phyloP scores from a whole-genome alignment of 352 stramenopile species.

The Blastocystis sp. region DNA sequence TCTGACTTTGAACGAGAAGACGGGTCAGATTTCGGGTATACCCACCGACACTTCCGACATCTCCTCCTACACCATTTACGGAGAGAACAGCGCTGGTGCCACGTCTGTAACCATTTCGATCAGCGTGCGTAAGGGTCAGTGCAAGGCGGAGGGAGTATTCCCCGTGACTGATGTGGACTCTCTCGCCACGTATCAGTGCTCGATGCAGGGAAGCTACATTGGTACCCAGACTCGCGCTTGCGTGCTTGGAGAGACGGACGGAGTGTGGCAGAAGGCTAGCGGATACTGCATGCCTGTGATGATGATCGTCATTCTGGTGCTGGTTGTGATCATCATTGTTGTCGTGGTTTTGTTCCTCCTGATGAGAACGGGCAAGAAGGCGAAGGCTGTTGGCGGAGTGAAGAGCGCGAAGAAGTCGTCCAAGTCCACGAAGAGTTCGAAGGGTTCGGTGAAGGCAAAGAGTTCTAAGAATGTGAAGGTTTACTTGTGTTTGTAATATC shows the following conservation, averaged over 20 bases:
- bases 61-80: not conserved
- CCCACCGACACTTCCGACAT: not conserved
- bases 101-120: not conserved
- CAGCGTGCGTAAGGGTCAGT: not conserved
- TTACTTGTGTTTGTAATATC: no score
- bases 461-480: no score
- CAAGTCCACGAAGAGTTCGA: no score
- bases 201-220: constrained; percentile 22
- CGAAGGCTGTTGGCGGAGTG: not conserved
- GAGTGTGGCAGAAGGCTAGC: constrained; percentile 17
- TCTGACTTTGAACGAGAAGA: not conserved
- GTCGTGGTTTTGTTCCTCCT: not conserved
- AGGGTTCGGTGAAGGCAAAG: no score
- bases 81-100: not conserved
- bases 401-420: not conserved
- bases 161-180: not conserved
- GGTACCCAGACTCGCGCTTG: constrained; percentile 25
- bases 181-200: constrained; percentile 3
- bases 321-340: not conserved
- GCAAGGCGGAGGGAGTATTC: not conserved
- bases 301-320: not conserved
- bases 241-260: constrained; percentile 2
- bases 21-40: not conserved
- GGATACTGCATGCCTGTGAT: not conserved
- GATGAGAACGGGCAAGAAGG: not conserved